Percentiles rank a stretch among this genome's conserved stretches.
Evolutionary conservation across 805 yeast species (phyloP).

Genomic region (Grigorovia transvaalensis): DNA sequence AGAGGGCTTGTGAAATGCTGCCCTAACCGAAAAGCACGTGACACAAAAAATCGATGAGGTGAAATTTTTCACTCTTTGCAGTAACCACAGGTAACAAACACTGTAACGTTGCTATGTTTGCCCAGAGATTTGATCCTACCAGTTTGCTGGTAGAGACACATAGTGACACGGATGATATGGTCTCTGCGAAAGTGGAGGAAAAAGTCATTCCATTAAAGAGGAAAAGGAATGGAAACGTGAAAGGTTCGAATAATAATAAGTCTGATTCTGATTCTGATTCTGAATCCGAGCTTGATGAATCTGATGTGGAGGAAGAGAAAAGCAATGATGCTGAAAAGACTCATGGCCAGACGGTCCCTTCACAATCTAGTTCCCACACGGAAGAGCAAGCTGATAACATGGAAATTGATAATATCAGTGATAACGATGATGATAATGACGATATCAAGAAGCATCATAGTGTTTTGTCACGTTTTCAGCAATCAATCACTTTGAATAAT

Average conservation of each 20-base stretch:
- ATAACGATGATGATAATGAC: constrained; percentile 6
- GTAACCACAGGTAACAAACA: not conserved
- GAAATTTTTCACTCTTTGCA: not conserved
- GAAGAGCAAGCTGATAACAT: not conserved
- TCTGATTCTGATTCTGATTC: not conserved
- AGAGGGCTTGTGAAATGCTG: not conserved
- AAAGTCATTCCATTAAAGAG: constrained; percentile 18
- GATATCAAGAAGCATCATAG: constrained; percentile 9
- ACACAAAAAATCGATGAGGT: not conserved
- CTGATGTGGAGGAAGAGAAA: no score
- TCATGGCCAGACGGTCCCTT: no score
- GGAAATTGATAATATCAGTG: not conserved
- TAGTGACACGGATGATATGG: not conserved
- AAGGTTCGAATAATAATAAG: not conserved
- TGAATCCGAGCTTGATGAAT: no score
- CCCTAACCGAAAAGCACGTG: not conserved
- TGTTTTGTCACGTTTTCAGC: constrained; percentile 44
- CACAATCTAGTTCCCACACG: no score
- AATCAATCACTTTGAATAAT: constrained; percentile 30
- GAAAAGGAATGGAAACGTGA: constrained; percentile 4
- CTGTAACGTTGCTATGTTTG: constrained; percentile 39
- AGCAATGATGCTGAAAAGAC: no score
- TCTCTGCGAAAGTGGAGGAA: not conserved
- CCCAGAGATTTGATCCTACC: constrained; percentile 52
- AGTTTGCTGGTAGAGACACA: not conserved